These are phyloP conservation scores for Lipomyces chichibuensis DNA, from an alignment of 805 yeast species.

Conservation along the genomic window DNA sequence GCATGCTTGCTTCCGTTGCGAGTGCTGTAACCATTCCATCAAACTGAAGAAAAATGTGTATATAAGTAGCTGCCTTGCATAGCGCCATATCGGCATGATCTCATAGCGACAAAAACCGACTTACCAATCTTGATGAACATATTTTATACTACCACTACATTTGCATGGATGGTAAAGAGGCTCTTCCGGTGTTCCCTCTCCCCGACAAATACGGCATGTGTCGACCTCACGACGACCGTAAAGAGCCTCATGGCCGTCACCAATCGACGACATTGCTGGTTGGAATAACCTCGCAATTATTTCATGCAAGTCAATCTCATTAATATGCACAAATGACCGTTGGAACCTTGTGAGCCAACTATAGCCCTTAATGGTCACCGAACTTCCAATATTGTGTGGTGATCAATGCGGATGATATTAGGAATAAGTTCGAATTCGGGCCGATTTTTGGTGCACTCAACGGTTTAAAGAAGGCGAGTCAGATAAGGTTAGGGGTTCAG, in stretches of 20 bases:
- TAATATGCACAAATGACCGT: not conserved
- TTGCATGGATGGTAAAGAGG: conserved; percentile 91
- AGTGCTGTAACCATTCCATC: conserved; percentile 79
- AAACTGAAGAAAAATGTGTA: conserved; percentile 44
- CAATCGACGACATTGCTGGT: conserved; percentile 1
- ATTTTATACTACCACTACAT: conserved; percentile 91
- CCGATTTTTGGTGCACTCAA: not conserved
- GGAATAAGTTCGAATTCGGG: not conserved
- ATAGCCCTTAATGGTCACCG: not conserved
- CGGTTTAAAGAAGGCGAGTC: not conserved
- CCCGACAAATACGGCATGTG: conserved; percentile 90
- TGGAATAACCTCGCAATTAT: not conserved
- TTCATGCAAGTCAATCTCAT: not conserved
- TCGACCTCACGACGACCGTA: conserved; percentile 38
- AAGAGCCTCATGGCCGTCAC: not conserved
- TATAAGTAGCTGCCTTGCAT: not conserved
- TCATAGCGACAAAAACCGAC: conserved; percentile 10
- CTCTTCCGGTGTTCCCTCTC: conserved; percentile 76
- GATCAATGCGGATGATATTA: not conserved
- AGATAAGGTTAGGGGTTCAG: not conserved
- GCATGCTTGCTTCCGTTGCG: conserved; percentile 67
- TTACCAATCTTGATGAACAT: conserved; percentile 86
- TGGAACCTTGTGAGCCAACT: not conserved
- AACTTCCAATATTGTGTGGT: not conserved
- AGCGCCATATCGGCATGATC: not conserved